Percentiles rank a stretch among this genome's conserved stretches.
Evolutionary conservation across 2,329 filamentous ascomycete genomes (phyloP).

Genomic region (Fusarium annulatum): DNA sequence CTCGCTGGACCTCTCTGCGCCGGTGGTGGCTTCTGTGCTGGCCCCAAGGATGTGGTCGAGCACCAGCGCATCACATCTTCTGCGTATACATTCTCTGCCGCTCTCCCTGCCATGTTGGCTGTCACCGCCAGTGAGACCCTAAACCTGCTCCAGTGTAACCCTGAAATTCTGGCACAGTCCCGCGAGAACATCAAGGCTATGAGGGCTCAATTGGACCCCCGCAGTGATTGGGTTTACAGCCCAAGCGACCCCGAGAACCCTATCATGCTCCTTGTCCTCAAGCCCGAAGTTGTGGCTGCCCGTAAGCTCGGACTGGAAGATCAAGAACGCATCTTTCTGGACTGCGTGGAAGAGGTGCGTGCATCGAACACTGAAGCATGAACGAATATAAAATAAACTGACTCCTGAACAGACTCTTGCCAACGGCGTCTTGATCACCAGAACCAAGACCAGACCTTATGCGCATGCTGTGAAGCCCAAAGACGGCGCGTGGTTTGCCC

Average conservation of each 20-base stretch:
- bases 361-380: neutral
- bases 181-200: slow-evolving; percentile 89
- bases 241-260: slow-evolving; percentile 88
- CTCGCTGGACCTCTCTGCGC: slow-evolving; percentile 90
- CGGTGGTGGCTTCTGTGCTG: slow-evolving; percentile 95
- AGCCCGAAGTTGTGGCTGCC: slow-evolving; percentile 80
- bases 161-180: slow-evolving; percentile 81
- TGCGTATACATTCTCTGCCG: slow-evolving; percentile 95
- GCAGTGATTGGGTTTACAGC: slow-evolving; percentile 91
- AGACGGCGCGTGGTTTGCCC: slow-evolving; percentile 75
- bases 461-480: slow-evolving; percentile 71
- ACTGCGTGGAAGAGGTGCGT: slow-evolving; percentile 94
- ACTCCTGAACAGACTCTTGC: slow-evolving; percentile 71
- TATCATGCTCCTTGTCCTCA: slow-evolving; percentile 83
- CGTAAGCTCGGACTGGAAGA: slow-evolving; percentile 77
- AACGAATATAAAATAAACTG: slow-evolving; percentile 15
- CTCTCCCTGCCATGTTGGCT: slow-evolving; percentile 90
- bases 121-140: slow-evolving; percentile 96
- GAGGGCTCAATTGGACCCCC: slow-evolving; percentile 87
- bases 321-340: slow-evolving; percentile 86
- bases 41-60: slow-evolving; percentile 89
- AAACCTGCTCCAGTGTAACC: slow-evolving; percentile 84
- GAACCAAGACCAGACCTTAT: slow-evolving; percentile 82
- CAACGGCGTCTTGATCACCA: slow-evolving; percentile 90
- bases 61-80: slow-evolving; percentile 94